Conservation (phyloP, 495 filamentous ascomycete species). For the Xylaria bambusicola region DNA sequence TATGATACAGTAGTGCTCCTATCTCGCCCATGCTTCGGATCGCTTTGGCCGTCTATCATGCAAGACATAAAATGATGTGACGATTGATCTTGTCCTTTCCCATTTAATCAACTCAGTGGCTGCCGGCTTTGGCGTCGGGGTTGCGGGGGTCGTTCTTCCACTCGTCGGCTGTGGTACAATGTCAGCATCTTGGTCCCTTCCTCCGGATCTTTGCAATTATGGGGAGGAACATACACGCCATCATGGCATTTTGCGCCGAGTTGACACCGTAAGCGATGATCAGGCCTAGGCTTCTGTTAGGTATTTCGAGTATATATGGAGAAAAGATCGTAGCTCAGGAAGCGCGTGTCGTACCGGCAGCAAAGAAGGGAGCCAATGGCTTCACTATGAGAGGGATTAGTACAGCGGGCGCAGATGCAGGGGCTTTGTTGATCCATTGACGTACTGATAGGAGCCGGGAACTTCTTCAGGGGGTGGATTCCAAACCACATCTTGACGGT, state of each 20-base stretch:
- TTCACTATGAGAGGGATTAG: constrained; percentile 58
- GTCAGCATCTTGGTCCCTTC: constrained; percentile 28
- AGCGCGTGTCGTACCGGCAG: constrained; percentile 71
- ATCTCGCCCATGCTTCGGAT: constrained; percentile 24
- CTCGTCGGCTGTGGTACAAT: constrained; percentile 66
- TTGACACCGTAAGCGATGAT: constrained; percentile 88
- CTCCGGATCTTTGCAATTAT: background rate
- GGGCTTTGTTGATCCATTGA: constrained; percentile 34
- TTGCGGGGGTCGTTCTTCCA: constrained; percentile 97
- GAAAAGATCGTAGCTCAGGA: background rate
- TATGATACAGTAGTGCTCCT: constrained; percentile 31
- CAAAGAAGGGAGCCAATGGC: constrained; percentile 90
- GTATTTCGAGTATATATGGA: background rate
- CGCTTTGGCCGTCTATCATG: constrained; percentile 27
- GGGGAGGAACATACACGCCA: constrained; percentile 62
- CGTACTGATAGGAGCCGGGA: constrained; percentile 83
- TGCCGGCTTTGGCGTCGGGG: constrained; percentile 62
- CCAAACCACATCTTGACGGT: constrained; percentile 73
- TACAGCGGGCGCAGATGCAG: constrained; percentile 23
- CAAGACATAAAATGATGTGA: constrained; percentile 16
- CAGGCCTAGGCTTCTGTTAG: constrained; percentile 55
- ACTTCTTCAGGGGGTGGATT: constrained; percentile 73
- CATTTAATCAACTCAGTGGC: constrained; percentile 32
- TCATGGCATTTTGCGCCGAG: constrained; percentile 67
- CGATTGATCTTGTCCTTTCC: constrained; percentile 2